Percentiles rank a stretch among this genome's conserved stretches.
Conservation (phyloP, 108 stramenopile genomes). For the Nitzschia inconspicua region DNA sequence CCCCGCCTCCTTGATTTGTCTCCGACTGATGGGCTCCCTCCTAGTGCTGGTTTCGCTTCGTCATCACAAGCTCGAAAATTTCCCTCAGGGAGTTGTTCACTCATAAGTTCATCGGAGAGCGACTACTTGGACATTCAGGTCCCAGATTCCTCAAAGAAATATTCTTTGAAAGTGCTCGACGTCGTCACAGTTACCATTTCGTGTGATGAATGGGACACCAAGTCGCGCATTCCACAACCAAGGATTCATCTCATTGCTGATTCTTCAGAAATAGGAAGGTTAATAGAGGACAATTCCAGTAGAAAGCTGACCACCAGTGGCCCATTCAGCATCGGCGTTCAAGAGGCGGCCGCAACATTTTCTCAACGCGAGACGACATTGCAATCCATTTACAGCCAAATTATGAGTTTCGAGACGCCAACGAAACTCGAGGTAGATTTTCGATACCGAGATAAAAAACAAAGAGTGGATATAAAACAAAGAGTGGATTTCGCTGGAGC, state of each 20-base stretch:
- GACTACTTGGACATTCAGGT: slow-evolving; percentile 25
- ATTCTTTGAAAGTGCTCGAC: slow-evolving; percentile 29
- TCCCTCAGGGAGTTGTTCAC: slow-evolving; percentile 35
- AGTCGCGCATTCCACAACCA: slow-evolving; percentile 42
- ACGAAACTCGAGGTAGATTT: slow-evolving; percentile 15
- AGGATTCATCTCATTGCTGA: slow-evolving; percentile 31
- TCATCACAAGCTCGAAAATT: slow-evolving; percentile 21
- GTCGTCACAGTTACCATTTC: slow-evolving; percentile 44
- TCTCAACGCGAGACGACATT: too few species aligned
- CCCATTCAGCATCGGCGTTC: too few species aligned
- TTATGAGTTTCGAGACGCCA: slow-evolving; percentile 6
- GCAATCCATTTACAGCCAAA: slow-evolving; percentile 19
- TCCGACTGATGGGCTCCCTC: slow-evolving; percentile 24
- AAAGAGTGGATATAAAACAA: background rate
- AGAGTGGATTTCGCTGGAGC: background rate
- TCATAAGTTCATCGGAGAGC: slow-evolving; percentile 17
- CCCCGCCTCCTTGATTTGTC: slow-evolving; percentile 34
- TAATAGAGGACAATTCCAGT: background rate
- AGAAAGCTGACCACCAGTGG: background rate
- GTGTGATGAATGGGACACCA: slow-evolving; percentile 36
- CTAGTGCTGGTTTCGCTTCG: slow-evolving; percentile 38
- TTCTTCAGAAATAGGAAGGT: background rate
- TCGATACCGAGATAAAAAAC: background rate
- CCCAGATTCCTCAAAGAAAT: slow-evolving; percentile 7
- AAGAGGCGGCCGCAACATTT: too few species aligned